Evolutionary conservation across 345 rosid species (phyloP).

Genomic region (Trapa bicornis): DNA sequence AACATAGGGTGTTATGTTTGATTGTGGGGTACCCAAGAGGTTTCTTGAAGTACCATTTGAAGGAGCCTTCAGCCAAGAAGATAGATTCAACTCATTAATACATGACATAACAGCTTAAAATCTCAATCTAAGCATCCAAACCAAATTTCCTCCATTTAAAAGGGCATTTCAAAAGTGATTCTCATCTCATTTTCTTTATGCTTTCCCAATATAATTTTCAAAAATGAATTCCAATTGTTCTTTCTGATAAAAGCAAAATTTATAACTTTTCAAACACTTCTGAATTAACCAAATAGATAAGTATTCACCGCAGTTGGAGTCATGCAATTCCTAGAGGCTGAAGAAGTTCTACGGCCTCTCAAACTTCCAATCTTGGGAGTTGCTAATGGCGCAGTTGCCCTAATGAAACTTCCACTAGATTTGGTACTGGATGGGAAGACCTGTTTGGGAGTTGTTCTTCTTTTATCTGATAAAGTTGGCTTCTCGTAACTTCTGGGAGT

Average conservation of each 20-base stretch:
- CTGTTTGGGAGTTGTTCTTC: constrained; percentile 15
- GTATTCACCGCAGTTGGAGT: not conserved
- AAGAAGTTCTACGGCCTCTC: constrained; percentile 14
- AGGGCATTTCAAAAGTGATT: not conserved
- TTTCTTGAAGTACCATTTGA: constrained; percentile 20
- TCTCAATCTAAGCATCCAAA: not conserved
- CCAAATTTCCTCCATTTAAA: not conserved
- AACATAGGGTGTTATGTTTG: constrained; percentile 42
- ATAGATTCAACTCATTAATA: not conserved
- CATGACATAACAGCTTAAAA: not conserved
- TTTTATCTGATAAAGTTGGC: constrained; percentile 6
- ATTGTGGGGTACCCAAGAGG: constrained; percentile 44
- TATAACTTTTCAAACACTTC: not conserved
- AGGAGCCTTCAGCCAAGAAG: constrained; percentile 24
- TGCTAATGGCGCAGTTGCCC: not conserved
- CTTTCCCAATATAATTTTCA: no score
- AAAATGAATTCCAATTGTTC: not conserved
- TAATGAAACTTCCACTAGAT: constrained; percentile 7
- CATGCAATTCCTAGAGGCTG: constrained; percentile 1
- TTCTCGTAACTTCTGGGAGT: constrained; percentile 16
- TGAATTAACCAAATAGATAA: not conserved
- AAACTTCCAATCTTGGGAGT: constrained; percentile 7
- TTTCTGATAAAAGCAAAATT: not conserved
- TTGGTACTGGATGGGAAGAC: constrained; percentile 19
- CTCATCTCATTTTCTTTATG: not conserved